Evolutionary conservation across 208 protist genomes (phyloP).

Genomic region (Leishmania turanica): DNA sequence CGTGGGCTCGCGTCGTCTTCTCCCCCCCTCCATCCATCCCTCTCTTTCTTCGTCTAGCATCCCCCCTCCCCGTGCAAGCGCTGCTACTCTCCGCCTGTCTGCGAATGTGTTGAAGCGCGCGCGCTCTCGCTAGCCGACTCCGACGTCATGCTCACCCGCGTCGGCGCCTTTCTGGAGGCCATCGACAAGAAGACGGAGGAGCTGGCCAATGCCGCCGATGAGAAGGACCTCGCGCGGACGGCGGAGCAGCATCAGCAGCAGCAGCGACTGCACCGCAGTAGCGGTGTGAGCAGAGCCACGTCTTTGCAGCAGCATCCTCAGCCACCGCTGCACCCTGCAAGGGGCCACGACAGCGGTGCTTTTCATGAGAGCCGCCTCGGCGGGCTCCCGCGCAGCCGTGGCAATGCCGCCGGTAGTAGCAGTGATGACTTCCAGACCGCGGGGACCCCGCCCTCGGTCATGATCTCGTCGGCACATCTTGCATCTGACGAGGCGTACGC

Average conservation of each 20-base stretch:
- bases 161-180: constrained; percentile 40
- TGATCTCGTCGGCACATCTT: constrained; percentile 3
- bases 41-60: background rate
- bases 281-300: background rate
- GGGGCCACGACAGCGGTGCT: background rate
- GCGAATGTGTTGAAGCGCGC: background rate
- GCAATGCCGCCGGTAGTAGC: background rate
- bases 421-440: background rate
- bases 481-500: constrained; percentile 5
- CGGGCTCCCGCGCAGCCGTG: background rate
- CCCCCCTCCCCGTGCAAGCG: background rate
- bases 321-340: background rate
- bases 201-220: constrained; percentile 28
- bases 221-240: constrained; percentile 17
- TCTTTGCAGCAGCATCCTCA: background rate
- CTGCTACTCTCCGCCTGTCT: background rate
- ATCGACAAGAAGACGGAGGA: constrained; percentile 44
- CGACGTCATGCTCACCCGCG: constrained; percentile 25
- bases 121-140: background rate
- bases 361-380: background rate
- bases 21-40: background rate
- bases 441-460: background rate
- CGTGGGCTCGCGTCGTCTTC: too few relatives aligned
- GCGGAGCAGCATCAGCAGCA: constrained; percentile 10
- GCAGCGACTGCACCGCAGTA: background rate